These are phyloP conservation scores for Tetradesmus obliquus DNA, from an alignment of 139 green algal species.

Conservation along the genomic window DNA sequence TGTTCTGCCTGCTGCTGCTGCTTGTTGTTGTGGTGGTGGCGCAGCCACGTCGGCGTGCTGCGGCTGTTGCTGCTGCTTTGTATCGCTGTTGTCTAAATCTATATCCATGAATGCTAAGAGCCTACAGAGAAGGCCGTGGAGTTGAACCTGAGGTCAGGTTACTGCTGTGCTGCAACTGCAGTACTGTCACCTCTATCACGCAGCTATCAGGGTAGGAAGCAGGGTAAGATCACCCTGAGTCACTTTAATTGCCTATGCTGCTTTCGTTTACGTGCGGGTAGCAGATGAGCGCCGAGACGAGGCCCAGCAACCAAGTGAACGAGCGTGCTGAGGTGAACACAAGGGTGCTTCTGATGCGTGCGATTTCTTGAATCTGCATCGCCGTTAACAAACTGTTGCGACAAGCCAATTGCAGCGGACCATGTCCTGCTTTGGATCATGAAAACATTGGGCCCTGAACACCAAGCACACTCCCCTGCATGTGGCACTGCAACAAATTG, in stretches of 20 bases:
- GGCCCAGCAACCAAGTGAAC: too few relatives aligned
- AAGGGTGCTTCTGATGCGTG: too few relatives aligned
- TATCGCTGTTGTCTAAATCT: background rate
- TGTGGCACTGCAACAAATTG: background rate
- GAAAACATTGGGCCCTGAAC: background rate
- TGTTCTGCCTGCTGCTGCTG: background rate
- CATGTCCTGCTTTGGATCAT: background rate
- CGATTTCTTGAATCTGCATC: too few relatives aligned
- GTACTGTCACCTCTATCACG: too few relatives aligned
- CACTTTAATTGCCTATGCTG: too few relatives aligned
- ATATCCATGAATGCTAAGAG: background rate
- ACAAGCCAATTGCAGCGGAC: background rate
- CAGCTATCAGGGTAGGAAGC: too few relatives aligned
- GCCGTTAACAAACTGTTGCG: too few relatives aligned
- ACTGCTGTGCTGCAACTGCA: too few relatives aligned
- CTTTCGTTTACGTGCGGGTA: too few relatives aligned
- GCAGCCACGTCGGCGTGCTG: background rate
- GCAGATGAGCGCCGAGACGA: too few relatives aligned
- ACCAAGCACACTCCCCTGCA: background rate
- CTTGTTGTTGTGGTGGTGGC: background rate
- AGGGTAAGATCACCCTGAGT: too few relatives aligned
- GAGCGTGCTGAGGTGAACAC: too few relatives aligned
- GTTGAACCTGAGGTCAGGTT: background rate
- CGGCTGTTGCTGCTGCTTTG: background rate
- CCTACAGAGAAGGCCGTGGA: background rate